Base-by-base conservation (phyloP, 1,139 yeast genomes). In the Geotrichum macrosporum region DNA sequence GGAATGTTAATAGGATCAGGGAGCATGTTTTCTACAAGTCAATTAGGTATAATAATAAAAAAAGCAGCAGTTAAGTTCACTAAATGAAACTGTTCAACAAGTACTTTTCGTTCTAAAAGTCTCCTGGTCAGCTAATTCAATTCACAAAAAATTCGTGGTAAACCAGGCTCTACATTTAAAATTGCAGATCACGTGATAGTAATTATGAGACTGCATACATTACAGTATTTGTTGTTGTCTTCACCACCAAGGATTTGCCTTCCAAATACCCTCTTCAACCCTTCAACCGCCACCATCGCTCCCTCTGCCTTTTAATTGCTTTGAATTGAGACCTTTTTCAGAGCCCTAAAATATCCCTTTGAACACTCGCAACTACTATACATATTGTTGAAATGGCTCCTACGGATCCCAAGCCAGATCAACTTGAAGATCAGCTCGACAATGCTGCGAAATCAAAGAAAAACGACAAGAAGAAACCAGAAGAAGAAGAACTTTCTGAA, bases 401-500 rank as follows among this genome's bases (percentile, higher is more conserved):
- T 24, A 24, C 27, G 9, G 27, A 24, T 24, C 27, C 27, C 27
- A 24, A 24, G 27, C 27, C 27, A 24, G 27, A 24, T 24, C 27
- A 24, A 24, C 6, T 24, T 6, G 27, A 24, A 24, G 27, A 24
- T 24, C 27, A 24, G 10, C 27, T 10, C 10, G 27, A 24, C 27
- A 24, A 24, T 24, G 22, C 15, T 33, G 21, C 2, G 22, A 8
- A 33, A 18, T 20, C 24, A 10, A 52, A 57, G 40, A 55, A 53
- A 49, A 55, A 57, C 48, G 57, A 54, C 60, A 64, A 70, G 59
- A 69, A 72, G 46, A 60, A 67, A 49, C 58, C 68, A 50, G 65
- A 71, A 55, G 78, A 81, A 61, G 96, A 88, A 63, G 96, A 89
- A 63, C 74, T 92, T 52, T 83, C 89, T 35, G 98, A 89, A 66